Conservation (phyloP, 2,329 filamentous ascomycete genomes). For the Acrodontium crateriforme region DNA sequence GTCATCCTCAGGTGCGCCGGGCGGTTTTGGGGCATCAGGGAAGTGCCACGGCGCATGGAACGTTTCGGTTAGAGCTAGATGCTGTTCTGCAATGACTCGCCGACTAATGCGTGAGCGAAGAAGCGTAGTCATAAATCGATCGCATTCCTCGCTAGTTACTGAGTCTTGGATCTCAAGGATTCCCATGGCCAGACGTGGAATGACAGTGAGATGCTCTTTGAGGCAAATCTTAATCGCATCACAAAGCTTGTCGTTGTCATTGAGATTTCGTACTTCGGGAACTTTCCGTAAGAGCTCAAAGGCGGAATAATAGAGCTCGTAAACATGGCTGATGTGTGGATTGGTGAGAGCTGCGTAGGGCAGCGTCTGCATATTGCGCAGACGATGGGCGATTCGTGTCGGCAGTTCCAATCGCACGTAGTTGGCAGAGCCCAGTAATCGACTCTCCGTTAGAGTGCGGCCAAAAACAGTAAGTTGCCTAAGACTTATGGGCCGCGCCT, state of each 20-base stretch:
- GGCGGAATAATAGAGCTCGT: constrained; percentile 92
- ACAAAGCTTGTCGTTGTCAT: constrained; percentile 85
- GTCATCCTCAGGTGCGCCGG: constrained; percentile 47
- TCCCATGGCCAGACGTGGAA: constrained; percentile 87
- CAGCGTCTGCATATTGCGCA: constrained; percentile 92
- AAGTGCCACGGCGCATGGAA: constrained; percentile 87
- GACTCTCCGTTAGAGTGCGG: constrained; percentile 75
- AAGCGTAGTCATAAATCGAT: constrained; percentile 90
- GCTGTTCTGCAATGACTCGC: constrained; percentile 93
- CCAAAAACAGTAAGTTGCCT: constrained; percentile 96
- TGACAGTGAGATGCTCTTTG: constrained; percentile 79
- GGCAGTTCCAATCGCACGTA: constrained; percentile 94
- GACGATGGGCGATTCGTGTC: constrained; percentile 75
- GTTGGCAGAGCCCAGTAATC: constrained; percentile 87
- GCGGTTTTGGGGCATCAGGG: constrained; percentile 50
- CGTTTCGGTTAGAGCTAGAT: constrained; percentile 86
- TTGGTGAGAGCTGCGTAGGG: constrained; percentile 97
- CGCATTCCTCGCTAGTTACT: constrained; percentile 67
- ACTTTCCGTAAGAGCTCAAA: constrained; percentile 82
- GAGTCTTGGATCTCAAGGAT: constrained; percentile 79
- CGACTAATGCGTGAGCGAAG: constrained; percentile 84
- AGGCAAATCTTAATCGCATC: constrained; percentile 65
- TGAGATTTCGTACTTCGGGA: constrained; percentile 66
- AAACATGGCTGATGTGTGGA: constrained; percentile 81
- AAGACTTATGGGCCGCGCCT: constrained; percentile 88